phyloP scores from a whole-genome alignment of 345 rosid species.

The Aquilaria malaccensis region DNA sequence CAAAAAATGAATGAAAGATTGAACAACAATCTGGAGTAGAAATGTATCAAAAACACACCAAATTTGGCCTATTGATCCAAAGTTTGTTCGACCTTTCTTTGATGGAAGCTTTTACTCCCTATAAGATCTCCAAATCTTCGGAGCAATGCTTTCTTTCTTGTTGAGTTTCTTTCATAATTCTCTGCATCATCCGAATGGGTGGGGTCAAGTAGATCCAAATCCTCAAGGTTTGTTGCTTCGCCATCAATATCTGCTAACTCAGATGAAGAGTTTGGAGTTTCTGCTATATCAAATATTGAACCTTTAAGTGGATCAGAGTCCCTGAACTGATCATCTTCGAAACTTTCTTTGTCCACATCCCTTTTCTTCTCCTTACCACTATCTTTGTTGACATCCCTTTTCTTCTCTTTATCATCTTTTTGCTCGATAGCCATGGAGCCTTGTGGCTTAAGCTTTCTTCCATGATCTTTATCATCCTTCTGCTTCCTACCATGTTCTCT shows the following conservation, averaged over 20 bases:
- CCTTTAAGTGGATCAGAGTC: slow-evolving; percentile 50
- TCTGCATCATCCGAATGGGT: slow-evolving; percentile 46
- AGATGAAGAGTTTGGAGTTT: slow-evolving; percentile 46
- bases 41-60: too few species aligned
- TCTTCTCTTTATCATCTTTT: too few species aligned
- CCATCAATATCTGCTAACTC: slow-evolving; percentile 30
- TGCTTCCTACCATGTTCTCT: too few species aligned
- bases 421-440: too few species aligned
- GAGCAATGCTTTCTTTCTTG: slow-evolving; percentile 67
- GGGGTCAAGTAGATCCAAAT: slow-evolving; percentile 36
- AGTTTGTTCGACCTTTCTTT: slow-evolving; percentile 23
- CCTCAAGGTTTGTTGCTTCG: slow-evolving; percentile 35
- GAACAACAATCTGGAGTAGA: too few species aligned
- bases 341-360: background rate
- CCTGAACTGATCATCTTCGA: slow-evolving; percentile 17
- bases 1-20: too few species aligned
- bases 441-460: too few species aligned
- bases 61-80: too few species aligned
- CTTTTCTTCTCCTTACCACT: too few species aligned
- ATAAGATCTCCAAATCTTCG: slow-evolving; percentile 69
- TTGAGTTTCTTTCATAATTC: slow-evolving; percentile 30
- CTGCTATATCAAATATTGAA: slow-evolving; percentile 58
- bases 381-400: too few species aligned
- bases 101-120: slow-evolving; percentile 31
- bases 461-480: too few species aligned